phyloP scores from a whole-genome alignment of 148 eudicot species.

The Talinum fruticosum region DNA sequence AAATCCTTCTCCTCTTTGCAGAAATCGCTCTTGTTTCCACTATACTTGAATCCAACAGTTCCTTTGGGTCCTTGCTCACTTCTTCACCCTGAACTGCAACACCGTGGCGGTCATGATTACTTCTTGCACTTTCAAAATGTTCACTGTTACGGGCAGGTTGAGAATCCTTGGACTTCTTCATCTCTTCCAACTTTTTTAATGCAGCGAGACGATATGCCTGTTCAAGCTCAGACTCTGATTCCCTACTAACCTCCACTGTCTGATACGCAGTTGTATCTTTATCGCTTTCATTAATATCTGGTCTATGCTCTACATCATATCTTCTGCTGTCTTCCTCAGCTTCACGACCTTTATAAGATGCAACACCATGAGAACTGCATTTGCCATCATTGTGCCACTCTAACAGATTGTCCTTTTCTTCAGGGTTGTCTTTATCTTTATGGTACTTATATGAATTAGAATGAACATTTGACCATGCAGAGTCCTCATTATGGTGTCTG shows the following conservation, averaged over 20 bases:
- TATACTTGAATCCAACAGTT: slow-evolving; percentile 9
- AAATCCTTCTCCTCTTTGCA: slow-evolving; percentile 25
- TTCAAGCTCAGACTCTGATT: slow-evolving; percentile 23
- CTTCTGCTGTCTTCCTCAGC: neutral
- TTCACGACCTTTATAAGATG: neutral
- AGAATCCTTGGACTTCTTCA: slow-evolving; percentile 19
- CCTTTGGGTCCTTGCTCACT: slow-evolving; percentile 5
- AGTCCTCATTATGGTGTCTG: slow-evolving; percentile 7
- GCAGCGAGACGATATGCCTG: slow-evolving; percentile 30
- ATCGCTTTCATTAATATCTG: neutral
- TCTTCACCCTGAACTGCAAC: slow-evolving; percentile 9
- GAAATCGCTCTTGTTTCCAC: slow-evolving; percentile 14
- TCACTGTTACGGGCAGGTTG: neutral
- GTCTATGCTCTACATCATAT: neutral
- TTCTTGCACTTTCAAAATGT: neutral
- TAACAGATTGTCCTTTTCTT: neutral
- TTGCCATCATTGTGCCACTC: neutral
- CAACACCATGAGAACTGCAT: neutral
- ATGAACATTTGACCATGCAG: neutral
- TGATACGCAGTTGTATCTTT: slow-evolving; percentile 8
- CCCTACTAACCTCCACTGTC: neutral
- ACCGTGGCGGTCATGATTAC: neutral
- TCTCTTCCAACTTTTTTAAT: slow-evolving; percentile 30
- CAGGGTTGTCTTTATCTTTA: neutral
- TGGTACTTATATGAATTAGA: slow-evolving; percentile 6